Base-by-base conservation (phyloP, 179 eudicot genomes). In the Spinacia oleracea region DNA sequence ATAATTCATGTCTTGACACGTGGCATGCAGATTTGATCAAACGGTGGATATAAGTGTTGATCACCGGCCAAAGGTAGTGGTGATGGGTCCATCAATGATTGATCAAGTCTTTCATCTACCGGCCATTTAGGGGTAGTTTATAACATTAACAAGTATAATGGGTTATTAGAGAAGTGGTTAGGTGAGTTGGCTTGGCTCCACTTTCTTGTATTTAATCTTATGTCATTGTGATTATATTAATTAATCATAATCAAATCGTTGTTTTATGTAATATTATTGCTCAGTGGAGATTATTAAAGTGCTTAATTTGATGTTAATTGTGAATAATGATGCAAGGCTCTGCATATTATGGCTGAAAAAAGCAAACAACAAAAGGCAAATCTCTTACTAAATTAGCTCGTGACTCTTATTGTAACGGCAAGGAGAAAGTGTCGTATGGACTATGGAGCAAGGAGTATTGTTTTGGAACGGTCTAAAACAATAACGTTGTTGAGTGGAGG, bases 41-140 rank as follows among this genome's bases (percentile, higher is more conserved):
- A 81, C 10, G 82, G 86, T 78, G 71, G 80, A 62, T 50, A 31
- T 1, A 29, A 11, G 48, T 66, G 70, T 45, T 51, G 78, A 77
- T 80, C 76, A 80, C 83, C 86, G 83, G 77, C 86, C 80, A 83
- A 66, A 68, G 77, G 3, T 75, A 77, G 81, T 75, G 80, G 45
- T 31, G 77, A 68, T 69, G 76, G 83, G 79, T 38, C 71, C 79
- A 74, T 50, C 73, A 74, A 84, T 84, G 23, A 80, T 76, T 80
- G 81, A 80, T 73, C 59, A 80, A 77, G 83, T 77, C 81, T 62
- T 60, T 58, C 76, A 46, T 80, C 42, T 53, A 77, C 81, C 46
- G 83, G 68, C 83, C 79, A 51, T 48, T 68, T 48, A 21, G 51
- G 35, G 45, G 27, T 83, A 71, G 75, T 66, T 80, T 72, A 83